Evolutionary conservation across 352 stramenopile genomes (phyloP).

Genomic region (Lagenidium sp.): DNA sequence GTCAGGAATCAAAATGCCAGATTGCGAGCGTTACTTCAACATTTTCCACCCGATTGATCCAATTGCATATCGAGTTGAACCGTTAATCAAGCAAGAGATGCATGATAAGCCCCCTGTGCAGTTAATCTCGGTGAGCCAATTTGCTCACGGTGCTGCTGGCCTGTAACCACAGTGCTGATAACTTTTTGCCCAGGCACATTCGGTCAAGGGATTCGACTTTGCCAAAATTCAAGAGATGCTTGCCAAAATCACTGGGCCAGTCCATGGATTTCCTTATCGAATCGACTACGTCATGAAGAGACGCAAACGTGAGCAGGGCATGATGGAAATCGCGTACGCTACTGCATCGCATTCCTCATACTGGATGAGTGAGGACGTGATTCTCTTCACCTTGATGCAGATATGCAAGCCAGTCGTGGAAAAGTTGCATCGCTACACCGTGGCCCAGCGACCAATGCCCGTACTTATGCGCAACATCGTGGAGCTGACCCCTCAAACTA

Average conservation of each 20-base stretch:
- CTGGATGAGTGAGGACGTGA: constrained; percentile 84
- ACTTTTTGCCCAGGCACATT: constrained; percentile 27
- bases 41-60: constrained; percentile 90
- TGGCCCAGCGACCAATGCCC: constrained; percentile 52
- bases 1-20: constrained; percentile 70
- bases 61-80: constrained; percentile 87
- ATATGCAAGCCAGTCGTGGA: constrained; percentile 78
- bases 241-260: constrained; percentile 54
- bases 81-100: constrained; percentile 85
- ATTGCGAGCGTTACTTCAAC: constrained; percentile 83
- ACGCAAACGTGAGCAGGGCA: constrained; percentile 67
- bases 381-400: constrained; percentile 83
- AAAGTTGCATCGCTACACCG: constrained; percentile 78
- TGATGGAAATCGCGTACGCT: constrained; percentile 83
- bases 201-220: constrained; percentile 53
- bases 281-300: constrained; percentile 78
- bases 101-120: constrained; percentile 79
- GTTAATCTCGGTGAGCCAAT: constrained; percentile 46
- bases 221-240: constrained; percentile 72
- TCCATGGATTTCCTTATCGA: constrained; percentile 66
- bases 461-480: constrained; percentile 70
- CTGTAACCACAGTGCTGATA: too few species aligned
- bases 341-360: constrained; percentile 82
- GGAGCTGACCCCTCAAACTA: constrained; percentile 68
- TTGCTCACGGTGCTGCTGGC: too few species aligned